Base-by-base conservation (phyloP, 2,329 filamentous ascomycete genomes). In the Monilinia polystroma region DNA sequence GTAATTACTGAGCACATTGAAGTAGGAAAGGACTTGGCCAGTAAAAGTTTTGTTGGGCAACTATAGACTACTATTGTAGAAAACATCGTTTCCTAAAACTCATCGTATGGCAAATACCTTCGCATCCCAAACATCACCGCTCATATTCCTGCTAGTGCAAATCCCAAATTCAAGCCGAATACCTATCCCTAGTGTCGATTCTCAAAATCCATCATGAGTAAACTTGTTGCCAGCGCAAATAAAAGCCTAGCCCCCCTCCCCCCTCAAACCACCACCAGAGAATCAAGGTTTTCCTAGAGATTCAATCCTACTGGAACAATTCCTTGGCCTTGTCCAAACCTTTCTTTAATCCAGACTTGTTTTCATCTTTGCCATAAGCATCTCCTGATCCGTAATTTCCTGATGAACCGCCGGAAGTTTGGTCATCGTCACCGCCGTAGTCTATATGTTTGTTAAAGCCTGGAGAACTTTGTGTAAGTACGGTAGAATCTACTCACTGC, bases 301-400 rank as follows among this genome's bases (percentile, higher is more conserved):
- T 20, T 59, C n/a, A 66, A 20, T 60, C 5, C 23, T 60, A 32
- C 8, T 32, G 14, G 32, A 53, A 43, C 18, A 60, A 53, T 11
- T 60, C 43, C 23, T 66, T 66, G 23, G 35, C 54, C 23, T 32
- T 59, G 7, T 66, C 38, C 32, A 53, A 32, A n/a, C 54, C 63
- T 7, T 66, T 59, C 55, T 66, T 59, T 16, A 38, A 60, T 51
- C 55, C 32, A 60, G 63, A 60, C 26, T 23, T 18, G 2, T 41
- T 18, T 12, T 29, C 60, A 29, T 18, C 18, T 29, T 60, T 16
- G 10, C 45, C 45, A 32, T 62, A 12, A 10, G 18, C 51, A 23
- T 62, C 47, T 6, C 20, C 35, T 11, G 58, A 52, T 43, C 20
- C 45, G 51, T 62, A 52, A 23, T 52, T 52, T 16, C 23, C 49